Evolutionary conservation across 371 early-diverging fungal species (phyloP).

Genomic region (Parasitella parasitica): DNA sequence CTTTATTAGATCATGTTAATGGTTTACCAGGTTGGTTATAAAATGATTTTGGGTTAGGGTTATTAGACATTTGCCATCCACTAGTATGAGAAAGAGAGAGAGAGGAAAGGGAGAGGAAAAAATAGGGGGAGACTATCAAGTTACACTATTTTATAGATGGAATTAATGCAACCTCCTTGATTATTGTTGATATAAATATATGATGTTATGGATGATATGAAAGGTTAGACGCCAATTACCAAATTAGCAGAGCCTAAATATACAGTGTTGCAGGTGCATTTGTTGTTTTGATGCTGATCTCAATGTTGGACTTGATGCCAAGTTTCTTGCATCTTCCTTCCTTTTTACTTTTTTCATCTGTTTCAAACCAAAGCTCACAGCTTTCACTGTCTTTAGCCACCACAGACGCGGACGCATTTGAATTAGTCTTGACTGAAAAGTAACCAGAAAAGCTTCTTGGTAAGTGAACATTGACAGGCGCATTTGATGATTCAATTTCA

Average conservation of each 20-base stretch:
- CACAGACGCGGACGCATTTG: background rate
- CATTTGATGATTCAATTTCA: conserved; percentile 4
- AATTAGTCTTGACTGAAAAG: conserved; percentile 1
- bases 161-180: background rate
- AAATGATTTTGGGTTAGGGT: conserved; percentile 16
- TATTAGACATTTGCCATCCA: conserved; percentile 5
- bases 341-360: conserved; percentile 1
- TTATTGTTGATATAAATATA: background rate
- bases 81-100: background rate
- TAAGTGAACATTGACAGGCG: conserved; percentile 10
- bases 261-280: conserved; percentile 12
- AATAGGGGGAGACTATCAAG: background rate
- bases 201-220: background rate
- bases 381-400: background rate
- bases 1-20: background rate
- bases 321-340: conserved; percentile 11
- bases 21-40: conserved; percentile 19
- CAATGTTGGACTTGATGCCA: conserved; percentile 3
- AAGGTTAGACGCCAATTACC: background rate
- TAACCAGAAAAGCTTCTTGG: conserved; percentile 10
- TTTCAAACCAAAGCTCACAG: background rate
- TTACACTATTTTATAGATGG: background rate
- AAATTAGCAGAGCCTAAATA: conserved; percentile 1
- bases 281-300: conserved; percentile 12
- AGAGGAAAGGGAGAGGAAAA: background rate